A percentile compares a stretch with the other conserved stretches of the same genome.
Conservation (phyloP, 1,284 basidiomycete species). For the Melampsora allii-populina region DNA sequence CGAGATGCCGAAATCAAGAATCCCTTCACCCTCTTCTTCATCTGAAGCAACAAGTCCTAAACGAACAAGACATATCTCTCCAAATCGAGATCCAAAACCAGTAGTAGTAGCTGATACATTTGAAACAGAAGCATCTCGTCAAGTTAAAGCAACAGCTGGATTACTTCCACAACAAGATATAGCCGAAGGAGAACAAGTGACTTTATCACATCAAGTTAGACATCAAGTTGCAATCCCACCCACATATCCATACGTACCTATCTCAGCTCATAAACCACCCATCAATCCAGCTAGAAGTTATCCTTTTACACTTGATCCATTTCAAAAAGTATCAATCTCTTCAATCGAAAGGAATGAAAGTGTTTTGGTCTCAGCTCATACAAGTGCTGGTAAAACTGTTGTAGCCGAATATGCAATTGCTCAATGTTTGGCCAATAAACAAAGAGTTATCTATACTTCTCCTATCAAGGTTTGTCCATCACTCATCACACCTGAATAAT, state of each 20-base stretch:
- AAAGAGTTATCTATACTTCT: slow-evolving; percentile 97
- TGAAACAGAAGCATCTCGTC: slow-evolving; percentile 47
- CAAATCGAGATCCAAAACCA: slow-evolving; percentile 20
- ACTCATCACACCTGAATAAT: not conserved
- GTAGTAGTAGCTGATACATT: slow-evolving; percentile 48
- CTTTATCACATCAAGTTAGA: slow-evolving; percentile 58
- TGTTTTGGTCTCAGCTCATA: slow-evolving; percentile 97
- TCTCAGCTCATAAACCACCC: slow-evolving; percentile 85
- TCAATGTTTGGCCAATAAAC: slow-evolving; percentile 83
- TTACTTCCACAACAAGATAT: slow-evolving; percentile 6
- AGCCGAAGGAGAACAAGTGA: slow-evolving; percentile 6
- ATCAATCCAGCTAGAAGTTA: slow-evolving; percentile 87
- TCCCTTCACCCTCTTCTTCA: not conserved
- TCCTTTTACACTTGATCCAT: slow-evolving; percentile 95
- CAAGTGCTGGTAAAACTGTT: slow-evolving; percentile 96
- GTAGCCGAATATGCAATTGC: slow-evolving; percentile 99
- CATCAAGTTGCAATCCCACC: slow-evolving; percentile 95
- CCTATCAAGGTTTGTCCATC: slow-evolving; percentile 83
- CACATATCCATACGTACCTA: slow-evolving; percentile 84
- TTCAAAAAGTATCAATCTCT: slow-evolving; percentile 89
- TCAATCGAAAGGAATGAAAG: slow-evolving; percentile 97
- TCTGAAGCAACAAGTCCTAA: not conserved
- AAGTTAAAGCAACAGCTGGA: slow-evolving; percentile 26
- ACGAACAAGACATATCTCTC: not conserved
- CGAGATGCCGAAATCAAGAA: too few species aligned